Evolutionary conservation across 306 rosid species (phyloP), one percentile per base, ranked within the genome.

Genomic region (Quercus wislizeni): DNA sequence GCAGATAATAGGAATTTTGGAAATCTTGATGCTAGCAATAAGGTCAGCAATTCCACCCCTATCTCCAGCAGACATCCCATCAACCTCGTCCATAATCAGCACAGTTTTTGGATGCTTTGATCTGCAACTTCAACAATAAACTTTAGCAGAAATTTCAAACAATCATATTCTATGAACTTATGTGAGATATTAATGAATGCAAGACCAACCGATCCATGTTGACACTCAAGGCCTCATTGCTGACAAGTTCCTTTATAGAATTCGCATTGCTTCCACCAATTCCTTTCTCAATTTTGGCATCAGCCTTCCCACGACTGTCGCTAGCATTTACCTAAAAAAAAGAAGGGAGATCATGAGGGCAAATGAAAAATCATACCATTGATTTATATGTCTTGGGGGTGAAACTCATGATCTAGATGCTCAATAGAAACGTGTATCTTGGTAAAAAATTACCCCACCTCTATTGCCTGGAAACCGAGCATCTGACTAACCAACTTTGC

Each of bases 51-150:
- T 74, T 74, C 99, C 99, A 78, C 99, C 99, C 85, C 99, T 85
- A 85, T 95, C 99, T 84, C 99, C 99, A 83, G 99, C 99, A 77
- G 99, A 95, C 99, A 95, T 95, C 85, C 99, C 99, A 85, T 95
- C 98, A 77, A 95, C 99, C 80, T 95, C 99, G 68, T 95, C 99
- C 99, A 95, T 95, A 81, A 95, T 91, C 72, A 95, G 92, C 80
- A 95, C 99, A 74, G 94, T 84, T 89, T 90, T 93, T 54, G 89
- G 81, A 67, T 38, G 90, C 85, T 87, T 91, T 55, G 92, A 79
- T 90, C 98, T 95, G 91, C 76, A 91, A 78, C 73, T 87, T 20
- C 74, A 76, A 74, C 18, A 31, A 67, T 67, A 73, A 78, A 81
- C 23, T 23, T 19, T 12, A 78, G 65, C 58, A 76, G 56, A 78